Evolutionary conservation across 1,139 yeast species (phyloP).

Genomic region (Hyphopichia wangnamkhiaoensis): DNA sequence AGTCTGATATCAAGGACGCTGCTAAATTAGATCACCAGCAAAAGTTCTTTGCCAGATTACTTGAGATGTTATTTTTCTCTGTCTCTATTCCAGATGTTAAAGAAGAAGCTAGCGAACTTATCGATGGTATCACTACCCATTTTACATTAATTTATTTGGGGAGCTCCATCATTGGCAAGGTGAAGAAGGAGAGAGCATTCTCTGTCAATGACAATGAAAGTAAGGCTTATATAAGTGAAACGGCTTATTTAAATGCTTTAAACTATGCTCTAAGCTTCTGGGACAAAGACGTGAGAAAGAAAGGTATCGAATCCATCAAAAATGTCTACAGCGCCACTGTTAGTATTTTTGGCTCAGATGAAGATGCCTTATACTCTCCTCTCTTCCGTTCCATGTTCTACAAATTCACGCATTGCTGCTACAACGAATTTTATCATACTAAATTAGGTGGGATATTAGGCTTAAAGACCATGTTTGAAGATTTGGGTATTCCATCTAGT

Average conservation of each 20-base stretch:
- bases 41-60: constrained; percentile 55
- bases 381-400: constrained; percentile 76
- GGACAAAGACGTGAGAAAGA: constrained; percentile 64
- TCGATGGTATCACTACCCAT: constrained; percentile 74
- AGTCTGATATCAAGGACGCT: constrained; percentile 48
- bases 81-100: constrained; percentile 74
- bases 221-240: constrained; percentile 64
- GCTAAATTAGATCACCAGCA: constrained; percentile 60
- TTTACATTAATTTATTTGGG: constrained; percentile 77
- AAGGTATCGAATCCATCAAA: constrained; percentile 70
- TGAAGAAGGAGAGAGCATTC: constrained; percentile 70
- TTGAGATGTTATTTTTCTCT: constrained; percentile 74
- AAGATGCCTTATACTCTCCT: constrained; percentile 69
- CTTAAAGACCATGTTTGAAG: constrained; percentile 68
- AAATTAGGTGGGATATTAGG: constrained; percentile 92
- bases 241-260: constrained; percentile 71
- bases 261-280: constrained; percentile 81
- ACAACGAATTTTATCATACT: constrained; percentile 80
- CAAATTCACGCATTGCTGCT: constrained; percentile 86
- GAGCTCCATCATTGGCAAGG: constrained; percentile 68
- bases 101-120: constrained; percentile 63
- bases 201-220: constrained; percentile 83
- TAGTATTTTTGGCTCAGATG: constrained; percentile 64
- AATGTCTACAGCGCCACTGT: constrained; percentile 63
- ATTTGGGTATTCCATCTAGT: constrained; percentile 62